These are phyloP conservation scores for Taphrina deformans DNA, from an alignment of 1,139 yeast species.

Conservation along the genomic window DNA sequence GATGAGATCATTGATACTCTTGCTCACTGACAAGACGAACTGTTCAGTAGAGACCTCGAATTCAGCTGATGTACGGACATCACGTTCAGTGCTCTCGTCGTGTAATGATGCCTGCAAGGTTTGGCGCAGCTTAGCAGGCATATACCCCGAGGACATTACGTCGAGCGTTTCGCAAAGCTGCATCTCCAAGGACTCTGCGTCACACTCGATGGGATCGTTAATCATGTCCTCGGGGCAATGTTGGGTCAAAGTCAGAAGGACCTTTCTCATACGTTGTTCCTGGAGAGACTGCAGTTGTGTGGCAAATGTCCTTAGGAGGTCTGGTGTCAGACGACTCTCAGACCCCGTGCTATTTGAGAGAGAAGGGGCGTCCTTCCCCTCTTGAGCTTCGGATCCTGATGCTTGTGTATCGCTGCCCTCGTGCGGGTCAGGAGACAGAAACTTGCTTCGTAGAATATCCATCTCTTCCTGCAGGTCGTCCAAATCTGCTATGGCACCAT, in stretches of 20 bases:
- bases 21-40: not conserved
- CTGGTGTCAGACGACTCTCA: not conserved
- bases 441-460: not conserved
- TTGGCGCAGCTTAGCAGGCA: not conserved
- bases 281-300: not conserved
- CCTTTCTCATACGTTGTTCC: not conserved
- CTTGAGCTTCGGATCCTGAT: not conserved
- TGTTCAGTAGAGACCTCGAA: not conserved
- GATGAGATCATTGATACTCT: not conserved
- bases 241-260: not conserved
- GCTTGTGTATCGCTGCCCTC: not conserved
- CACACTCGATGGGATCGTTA: not conserved
- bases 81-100: not conserved
- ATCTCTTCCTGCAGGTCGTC: conserved; percentile 21
- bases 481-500: not conserved
- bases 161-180: not conserved
- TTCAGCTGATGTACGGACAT: not conserved
- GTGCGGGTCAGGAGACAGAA: not conserved
- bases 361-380: not conserved
- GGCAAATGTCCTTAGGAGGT: not conserved
- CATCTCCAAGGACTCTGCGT: not conserved
- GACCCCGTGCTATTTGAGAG: not conserved
- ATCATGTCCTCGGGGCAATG: not conserved
- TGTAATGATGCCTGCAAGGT: not conserved
- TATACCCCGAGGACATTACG: not conserved